Base-by-base conservation (phyloP, 306 rosid genomes). In the Trichosanthes cucumerina region DNA sequence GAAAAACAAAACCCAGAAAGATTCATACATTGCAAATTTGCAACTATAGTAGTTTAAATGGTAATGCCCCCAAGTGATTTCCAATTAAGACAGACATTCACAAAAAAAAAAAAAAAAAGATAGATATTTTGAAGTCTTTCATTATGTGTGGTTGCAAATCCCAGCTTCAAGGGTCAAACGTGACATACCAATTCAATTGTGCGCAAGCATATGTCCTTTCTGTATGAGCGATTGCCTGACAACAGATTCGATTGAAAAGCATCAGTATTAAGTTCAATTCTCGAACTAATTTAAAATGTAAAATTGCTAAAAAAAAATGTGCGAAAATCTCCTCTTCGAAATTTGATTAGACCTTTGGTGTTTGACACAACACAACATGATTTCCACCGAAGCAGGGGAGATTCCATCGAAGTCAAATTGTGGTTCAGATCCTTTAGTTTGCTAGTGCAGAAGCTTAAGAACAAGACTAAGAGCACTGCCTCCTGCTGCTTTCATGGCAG, bases 291-390 rank as follows among this genome's bases (percentile, higher is more conserved):
- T 9, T 58, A 4, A 58, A 23, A 2, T 23, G 11, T 57, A 8
- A 23, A 57, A 57, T 9, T 57, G 31, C 28, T n/a, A 21, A 57
- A 23, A 23, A 16, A n/a, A 57, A 23, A 23, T 0, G 31, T 9
- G 26, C 9, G 60, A 54, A 54, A 54, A 62, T 31, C n/a, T 33
- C 21, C 69, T 21, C 34, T 28, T 62, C 13, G 26, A 71, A 44
- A 76, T 83, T 87, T 90, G 88, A 79, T 87, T 81, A 75, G 85
- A 87, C 86, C 87, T 78, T 81, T 84, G 81, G 58, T 78, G 38
- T 76, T 78, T 47, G 83, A 41, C 82, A 58, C 80, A 78, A 41
- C 82, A 58, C 80, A 78, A 66, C 39, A 46, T 69, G 46, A 79
- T 58, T 9, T 56, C 54, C 47, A 46, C 53, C 57, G 43, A 63